Evolutionary conservation across 345 rosid species (phyloP).

Genomic region (Streptanthus diversifolius): DNA sequence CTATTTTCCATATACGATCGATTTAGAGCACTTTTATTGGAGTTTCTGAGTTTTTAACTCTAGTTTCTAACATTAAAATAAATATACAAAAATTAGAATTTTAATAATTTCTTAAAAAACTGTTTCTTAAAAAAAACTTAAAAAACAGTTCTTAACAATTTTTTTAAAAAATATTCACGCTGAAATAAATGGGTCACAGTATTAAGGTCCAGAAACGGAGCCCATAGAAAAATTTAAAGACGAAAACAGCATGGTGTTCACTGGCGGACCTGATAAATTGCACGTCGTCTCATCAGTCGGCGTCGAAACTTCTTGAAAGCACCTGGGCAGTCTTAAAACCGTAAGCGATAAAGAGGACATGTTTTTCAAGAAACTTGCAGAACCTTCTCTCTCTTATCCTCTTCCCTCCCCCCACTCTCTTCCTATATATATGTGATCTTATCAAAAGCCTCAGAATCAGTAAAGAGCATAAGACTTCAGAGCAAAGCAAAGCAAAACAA

Average conservation of each 20-base stretch:
- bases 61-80: too few relatives aligned
- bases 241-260: background rate
- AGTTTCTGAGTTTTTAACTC: too few relatives aligned
- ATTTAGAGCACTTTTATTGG: too few relatives aligned
- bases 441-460: background rate
- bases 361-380: constrained; percentile 4
- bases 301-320: constrained; percentile 11
- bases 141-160: too few relatives aligned
- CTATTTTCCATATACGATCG: too few relatives aligned
- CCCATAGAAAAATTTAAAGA: background rate
- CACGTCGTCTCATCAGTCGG: background rate
- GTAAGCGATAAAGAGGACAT: background rate
- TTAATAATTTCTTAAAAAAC: too few relatives aligned
- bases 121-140: too few relatives aligned
- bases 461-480: background rate
- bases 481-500: background rate
- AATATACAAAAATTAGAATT: too few relatives aligned
- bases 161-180: too few relatives aligned
- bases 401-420: background rate
- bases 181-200: background rate
- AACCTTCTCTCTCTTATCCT: background rate
- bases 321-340: background rate
- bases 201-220: background rate
- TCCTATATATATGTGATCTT: background rate
- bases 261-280: background rate